Conservation (phyloP, 768 basidiomycete genomes). For the Suillus decipiens region DNA sequence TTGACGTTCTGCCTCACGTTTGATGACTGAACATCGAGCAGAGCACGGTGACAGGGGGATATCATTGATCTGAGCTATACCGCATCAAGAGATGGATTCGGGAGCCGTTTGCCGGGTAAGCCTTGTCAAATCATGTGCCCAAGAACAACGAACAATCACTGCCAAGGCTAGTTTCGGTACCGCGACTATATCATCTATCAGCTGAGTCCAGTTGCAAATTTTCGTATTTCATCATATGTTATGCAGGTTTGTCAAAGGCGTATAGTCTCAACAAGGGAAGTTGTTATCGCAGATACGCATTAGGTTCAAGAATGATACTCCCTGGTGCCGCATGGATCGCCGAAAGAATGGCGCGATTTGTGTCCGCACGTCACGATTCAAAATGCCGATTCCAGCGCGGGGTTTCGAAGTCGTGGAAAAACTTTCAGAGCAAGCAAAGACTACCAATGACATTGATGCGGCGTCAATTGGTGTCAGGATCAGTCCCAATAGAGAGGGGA, state of each 20-base stretch:
- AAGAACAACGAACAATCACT: neutral
- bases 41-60: neutral
- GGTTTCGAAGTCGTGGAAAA: slow-evolving; percentile 7
- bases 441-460: neutral
- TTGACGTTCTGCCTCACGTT: neutral
- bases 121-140: neutral
- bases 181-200: neutral
- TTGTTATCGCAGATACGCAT: neutral
- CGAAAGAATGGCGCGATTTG: neutral
- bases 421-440: slow-evolving; percentile 3
- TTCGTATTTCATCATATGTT: neutral
- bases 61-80: neutral
- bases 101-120: neutral
- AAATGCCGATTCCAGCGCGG: slow-evolving; percentile 5
- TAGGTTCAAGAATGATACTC: neutral
- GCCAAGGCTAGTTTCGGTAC: neutral
- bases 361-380: neutral
- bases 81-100: too few species aligned
- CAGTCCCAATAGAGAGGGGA: neutral
- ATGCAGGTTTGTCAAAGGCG: neutral
- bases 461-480: neutral
- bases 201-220: neutral
- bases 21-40: neutral
- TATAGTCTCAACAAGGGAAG: neutral
- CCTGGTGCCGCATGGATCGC: neutral